These are phyloP conservation scores for Haplosporangium gracile DNA, from an alignment of 192 early-diverging fungal genomes.

Conservation along the genomic window DNA sequence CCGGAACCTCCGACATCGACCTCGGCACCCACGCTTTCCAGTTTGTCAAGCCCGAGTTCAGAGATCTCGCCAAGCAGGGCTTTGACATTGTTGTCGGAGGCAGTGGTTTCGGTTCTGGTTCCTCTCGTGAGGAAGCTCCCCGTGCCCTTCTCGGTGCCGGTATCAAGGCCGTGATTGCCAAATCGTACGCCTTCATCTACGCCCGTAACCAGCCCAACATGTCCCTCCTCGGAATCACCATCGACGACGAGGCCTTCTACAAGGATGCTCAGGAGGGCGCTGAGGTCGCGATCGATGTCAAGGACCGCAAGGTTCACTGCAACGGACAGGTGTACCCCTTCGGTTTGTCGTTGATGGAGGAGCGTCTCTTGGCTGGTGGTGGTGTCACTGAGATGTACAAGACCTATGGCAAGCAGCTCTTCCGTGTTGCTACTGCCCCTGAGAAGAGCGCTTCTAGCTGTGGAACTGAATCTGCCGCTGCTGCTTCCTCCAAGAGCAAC, in stretches of 20 bases:
- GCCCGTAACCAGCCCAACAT: conserved; percentile 88
- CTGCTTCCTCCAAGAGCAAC: conserved; percentile 38
- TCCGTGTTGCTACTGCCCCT: conserved; percentile 79
- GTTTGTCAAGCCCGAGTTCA: conserved; percentile 82
- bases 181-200: conserved; percentile 87
- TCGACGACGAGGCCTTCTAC: conserved; percentile 83
- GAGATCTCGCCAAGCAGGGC: conserved; percentile 71
- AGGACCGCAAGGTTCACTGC: conserved; percentile 73
- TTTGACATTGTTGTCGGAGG: conserved; percentile 80
- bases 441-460: conserved; percentile 47
- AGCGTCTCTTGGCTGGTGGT: conserved; percentile 78
- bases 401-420: conserved; percentile 78
- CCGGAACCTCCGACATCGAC: conserved; percentile 75
- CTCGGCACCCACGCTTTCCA: conserved; percentile 80
- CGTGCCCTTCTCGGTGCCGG: conserved; percentile 77
- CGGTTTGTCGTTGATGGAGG: conserved; percentile 78
- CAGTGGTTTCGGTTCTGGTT: conserved; percentile 80
- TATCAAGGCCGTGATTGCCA: conserved; percentile 84
- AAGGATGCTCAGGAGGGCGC: conserved; percentile 78
- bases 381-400: conserved; percentile 87
- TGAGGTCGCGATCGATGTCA: conserved; percentile 78
- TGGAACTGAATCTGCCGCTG: conserved; percentile 29
- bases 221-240: conserved; percentile 81
- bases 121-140: conserved; percentile 85
- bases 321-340: conserved; percentile 71